Base-by-base conservation (phyloP, 163 green algal species). In the Scenedesmus sp. region DNA sequence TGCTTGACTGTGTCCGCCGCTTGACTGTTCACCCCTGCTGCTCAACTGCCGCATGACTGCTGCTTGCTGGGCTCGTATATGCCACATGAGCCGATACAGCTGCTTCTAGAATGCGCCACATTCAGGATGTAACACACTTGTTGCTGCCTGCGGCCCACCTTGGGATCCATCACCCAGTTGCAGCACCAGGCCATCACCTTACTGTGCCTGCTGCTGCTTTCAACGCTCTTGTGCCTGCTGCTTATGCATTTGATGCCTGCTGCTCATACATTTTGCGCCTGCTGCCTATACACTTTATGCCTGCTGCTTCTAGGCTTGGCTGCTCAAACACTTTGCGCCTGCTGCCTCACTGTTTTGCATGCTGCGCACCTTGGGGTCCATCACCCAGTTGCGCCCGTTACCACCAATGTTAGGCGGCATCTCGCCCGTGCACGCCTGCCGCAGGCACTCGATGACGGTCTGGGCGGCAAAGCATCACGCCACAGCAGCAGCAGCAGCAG, bases 401-500 rank as follows among this genome's bases (percentile, higher is more conserved):
- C 86, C 86, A 18, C 86, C 86, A 18, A 96, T 97, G 95, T 99
- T 99, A 55, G 98, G 98, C 20, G 98, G 98, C 91, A 99, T 94
- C 90, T 99, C 97, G 3, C 98, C 98, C 3, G 98, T 99, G 92
- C 95, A 98, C 1, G 97, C 98, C 93, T 98, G 97, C 88, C 99
- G 99, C 34, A 99, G 94, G 94, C 97, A 99, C 94, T 99, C 98
- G 76, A 99, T 99, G 34, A 99, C 96, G 1, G 98, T 99, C 98
- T 99, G 97, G 0, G 10, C 7, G 66, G 67, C 23, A 52, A 23
- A 79, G 23, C 70, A 46, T 64, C 70, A 79, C 79, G 59, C 56
- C 57, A 57, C 0, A 26, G 10, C 9, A 12, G 4, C 15, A 73
- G 18, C 16, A 15, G 12, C 46, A 67, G 12, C 81, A 70, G 57